phyloP scores from a whole-genome alignment of 192 early-diverging fungal genomes.

The Haplosporangium gracile region DNA sequence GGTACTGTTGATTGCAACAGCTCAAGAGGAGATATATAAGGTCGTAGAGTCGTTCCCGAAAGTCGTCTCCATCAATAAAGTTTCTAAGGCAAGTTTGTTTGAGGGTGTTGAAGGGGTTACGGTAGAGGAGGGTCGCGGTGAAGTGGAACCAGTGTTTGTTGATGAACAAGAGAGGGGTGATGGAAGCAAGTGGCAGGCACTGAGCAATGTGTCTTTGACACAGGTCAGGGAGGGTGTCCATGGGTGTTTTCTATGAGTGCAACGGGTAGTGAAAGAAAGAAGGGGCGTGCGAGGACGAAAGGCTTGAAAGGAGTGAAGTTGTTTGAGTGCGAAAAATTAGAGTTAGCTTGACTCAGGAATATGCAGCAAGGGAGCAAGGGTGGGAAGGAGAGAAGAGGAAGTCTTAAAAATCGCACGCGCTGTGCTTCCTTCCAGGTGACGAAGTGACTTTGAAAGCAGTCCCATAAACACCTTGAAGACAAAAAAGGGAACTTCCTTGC shows the following conservation, averaged over 20 bases:
- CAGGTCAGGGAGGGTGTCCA: constrained; percentile 9
- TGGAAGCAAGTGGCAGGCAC: neutral
- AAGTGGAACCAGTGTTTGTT: constrained; percentile 16
- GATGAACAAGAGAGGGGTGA: neutral
- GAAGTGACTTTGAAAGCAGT: constrained; percentile 12
- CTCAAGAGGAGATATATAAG: neutral
- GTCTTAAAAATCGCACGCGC: neutral
- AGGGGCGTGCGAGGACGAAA: neutral
- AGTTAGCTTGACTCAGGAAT: too few species aligned
- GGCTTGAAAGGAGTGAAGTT: neutral
- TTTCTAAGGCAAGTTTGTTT: neutral
- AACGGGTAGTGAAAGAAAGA: neutral
- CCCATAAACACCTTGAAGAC: neutral
- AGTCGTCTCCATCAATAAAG: neutral
- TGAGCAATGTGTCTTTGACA: constrained; percentile 9
- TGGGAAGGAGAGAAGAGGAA: neutral
- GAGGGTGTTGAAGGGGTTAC: constrained; percentile 9
- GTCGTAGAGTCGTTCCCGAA: neutral
- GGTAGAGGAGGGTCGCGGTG: constrained; percentile 14
- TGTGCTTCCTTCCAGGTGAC: neutral
- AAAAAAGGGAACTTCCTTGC: constrained; percentile 3
- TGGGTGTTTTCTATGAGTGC: neutral
- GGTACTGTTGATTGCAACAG: constrained; percentile 9
- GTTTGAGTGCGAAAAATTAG: neutral
- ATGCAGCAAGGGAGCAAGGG: too few species aligned